Conservation (phyloP, 106 monocot species). For the Cymbidium sinense region DNA sequence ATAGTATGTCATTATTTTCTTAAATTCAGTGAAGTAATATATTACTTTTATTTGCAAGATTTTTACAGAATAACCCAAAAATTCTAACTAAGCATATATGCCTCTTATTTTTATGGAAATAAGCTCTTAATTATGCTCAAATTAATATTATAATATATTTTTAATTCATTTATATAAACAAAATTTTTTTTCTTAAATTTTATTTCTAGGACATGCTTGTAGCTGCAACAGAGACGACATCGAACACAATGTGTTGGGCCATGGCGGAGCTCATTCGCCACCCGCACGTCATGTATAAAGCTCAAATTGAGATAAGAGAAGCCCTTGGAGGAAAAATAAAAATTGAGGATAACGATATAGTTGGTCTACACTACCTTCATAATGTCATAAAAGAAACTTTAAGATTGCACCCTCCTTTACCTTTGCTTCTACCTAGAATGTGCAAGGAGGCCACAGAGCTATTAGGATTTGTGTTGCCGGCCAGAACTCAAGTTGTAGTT, state of each 20-base stretch:
- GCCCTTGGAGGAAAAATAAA: background rate
- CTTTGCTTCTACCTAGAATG: conserved; percentile 27
- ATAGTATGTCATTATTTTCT: too few species aligned
- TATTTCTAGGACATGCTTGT: conserved; percentile 25
- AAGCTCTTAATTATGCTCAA: too few species aligned
- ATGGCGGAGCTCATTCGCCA: conserved; percentile 29
- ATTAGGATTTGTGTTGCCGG: conserved; percentile 24
- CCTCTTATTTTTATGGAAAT: too few species aligned
- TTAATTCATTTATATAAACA: background rate
- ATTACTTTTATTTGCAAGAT: too few species aligned
- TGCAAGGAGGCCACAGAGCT: conserved; percentile 19
- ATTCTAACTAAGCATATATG: too few species aligned
- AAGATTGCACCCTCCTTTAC: conserved; percentile 36
- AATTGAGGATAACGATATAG: conserved; percentile 30
- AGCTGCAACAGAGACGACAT: conserved; percentile 36
- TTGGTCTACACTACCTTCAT: conserved; percentile 14
- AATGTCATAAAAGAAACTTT: conserved; percentile 35
- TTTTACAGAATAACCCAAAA: too few species aligned
- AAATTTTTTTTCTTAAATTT: background rate
- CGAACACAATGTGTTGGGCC: conserved; percentile 29
- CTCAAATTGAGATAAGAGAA: conserved; percentile 22
- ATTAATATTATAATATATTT: too few species aligned
- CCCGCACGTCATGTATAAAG: conserved; percentile 22
- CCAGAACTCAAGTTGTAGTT: conserved; percentile 18
- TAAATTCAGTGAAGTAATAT: too few species aligned